Evolutionary conservation across 2,329 filamentous ascomycete genomes (phyloP), one percentile per base, ranked within the genome.

Genomic region (Aschersonia sp.): DNA sequence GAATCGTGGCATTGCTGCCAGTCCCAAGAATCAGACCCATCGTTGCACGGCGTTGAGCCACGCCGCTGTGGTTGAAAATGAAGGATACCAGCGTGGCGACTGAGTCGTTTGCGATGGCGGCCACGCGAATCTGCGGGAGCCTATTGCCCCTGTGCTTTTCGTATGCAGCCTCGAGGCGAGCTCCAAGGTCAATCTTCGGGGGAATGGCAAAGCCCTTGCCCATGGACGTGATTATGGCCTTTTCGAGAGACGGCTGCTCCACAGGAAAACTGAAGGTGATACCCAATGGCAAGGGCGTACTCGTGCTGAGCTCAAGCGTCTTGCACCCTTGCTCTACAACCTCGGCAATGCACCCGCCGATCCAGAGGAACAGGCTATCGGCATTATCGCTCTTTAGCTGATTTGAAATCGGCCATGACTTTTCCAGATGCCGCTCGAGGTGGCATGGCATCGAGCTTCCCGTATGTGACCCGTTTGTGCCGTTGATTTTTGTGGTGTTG

Each of bases 1-100:
- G 80, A 41, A 90, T 80, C 1, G 86, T 90, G 2, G 86, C 85
- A 56, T 90, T 90, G 58, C 81, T 83, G 4, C 86, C 86, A 0
- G 85, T 90, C 9, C 85, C 86, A 37, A 87, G 82, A 51, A 92
- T 89, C 22, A 90, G 71, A 5, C 83, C 84, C 83, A 90, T 89
- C 31, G 74, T 76, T 3, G 85, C 82, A 51, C 81, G 77, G 51
- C 77, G 81, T 49, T 76, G 73, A 0, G 69, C 65, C 11, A 73
- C 65, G 14, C 76, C 76, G 53, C 79, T 77, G 47, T 81, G 80
- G 48, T 79, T 74, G 61, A 87, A 87, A 32, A 86, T 79, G 53
- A 88, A 79, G 0, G 85, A 87, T 37, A 86, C 78, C 30, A 90
- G 71, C 0, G 85, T 90, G 5, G 86, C 83, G 39, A 90, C 84